Evolutionary conservation across 73 alveolate species (phyloP).

Genomic region (Durusdinium trenchii): DNA sequence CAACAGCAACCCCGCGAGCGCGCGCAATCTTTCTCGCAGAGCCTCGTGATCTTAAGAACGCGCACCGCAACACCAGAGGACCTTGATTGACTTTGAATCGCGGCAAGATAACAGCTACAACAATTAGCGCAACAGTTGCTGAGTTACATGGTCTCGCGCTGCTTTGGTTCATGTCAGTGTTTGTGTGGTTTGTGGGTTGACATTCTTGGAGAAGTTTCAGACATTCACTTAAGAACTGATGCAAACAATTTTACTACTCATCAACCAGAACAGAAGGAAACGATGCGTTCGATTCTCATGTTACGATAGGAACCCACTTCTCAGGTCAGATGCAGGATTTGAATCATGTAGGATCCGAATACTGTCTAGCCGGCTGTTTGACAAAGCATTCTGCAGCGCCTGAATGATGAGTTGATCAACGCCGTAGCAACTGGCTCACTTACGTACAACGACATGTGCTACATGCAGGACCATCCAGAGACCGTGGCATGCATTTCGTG

Average conservation of each 20-base stretch:
- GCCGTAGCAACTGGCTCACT: too few relatives aligned
- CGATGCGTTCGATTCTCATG: conserved; percentile 40
- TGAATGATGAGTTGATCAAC: background rate
- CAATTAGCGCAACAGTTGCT: background rate
- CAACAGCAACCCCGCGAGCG: background rate
- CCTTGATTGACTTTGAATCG: background rate
- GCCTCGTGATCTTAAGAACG: too few relatives aligned
- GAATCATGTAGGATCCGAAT: conserved; percentile 2
- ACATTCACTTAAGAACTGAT: conserved; percentile 43
- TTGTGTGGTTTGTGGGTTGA: background rate
- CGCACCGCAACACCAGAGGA: background rate
- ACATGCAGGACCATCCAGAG: too few relatives aligned
- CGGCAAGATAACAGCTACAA: background rate
- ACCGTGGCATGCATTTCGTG: too few relatives aligned
- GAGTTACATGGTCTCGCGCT: conserved; percentile 28
- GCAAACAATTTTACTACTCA: conserved; percentile 41
- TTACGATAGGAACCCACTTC: background rate
- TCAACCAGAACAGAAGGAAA: conserved; percentile 32
- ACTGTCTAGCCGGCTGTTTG: conserved; percentile 22
- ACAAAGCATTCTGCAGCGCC: background rate
- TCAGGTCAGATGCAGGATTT: background rate
- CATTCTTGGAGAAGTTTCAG: background rate
- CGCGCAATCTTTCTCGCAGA: background rate
- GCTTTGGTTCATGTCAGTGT: conserved; percentile 19
- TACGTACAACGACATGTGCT: too few relatives aligned